Evolutionary conservation across 352 stramenopile species (phyloP).

Genomic region (Globisporangium ultimum): DNA sequence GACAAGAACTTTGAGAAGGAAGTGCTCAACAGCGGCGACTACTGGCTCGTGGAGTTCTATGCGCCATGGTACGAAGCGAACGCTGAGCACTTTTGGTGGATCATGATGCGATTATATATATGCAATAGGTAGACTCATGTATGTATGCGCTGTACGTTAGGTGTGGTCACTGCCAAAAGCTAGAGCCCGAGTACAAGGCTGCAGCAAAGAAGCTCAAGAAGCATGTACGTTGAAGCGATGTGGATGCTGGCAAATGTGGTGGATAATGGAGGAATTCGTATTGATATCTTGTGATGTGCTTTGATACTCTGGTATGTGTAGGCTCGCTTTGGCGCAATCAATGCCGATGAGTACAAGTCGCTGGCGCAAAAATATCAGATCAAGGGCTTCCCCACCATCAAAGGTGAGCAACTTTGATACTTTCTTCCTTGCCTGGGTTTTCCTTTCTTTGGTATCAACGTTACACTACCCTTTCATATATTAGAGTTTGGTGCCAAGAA

Average conservation of each 20-base stretch:
- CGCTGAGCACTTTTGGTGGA: neutral
- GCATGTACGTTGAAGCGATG: slow-evolving; percentile 29
- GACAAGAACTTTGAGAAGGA: slow-evolving; percentile 84
- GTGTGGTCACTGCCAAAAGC: slow-evolving; percentile 90
- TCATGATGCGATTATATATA: neutral
- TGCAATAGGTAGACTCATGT: neutral
- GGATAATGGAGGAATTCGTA: too few relatives aligned
- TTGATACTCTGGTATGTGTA: slow-evolving; percentile 17
- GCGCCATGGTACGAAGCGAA: slow-evolving; percentile 71
- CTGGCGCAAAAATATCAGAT: slow-evolving; percentile 77
- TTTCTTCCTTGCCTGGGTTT: neutral
- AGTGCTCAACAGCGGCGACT: slow-evolving; percentile 72
- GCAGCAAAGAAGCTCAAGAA: slow-evolving; percentile 86
- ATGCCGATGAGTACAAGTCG: slow-evolving; percentile 54
- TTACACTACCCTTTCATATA: too few relatives aligned
- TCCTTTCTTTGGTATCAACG: too few relatives aligned
- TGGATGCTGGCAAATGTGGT: neutral
- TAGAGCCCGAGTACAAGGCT: slow-evolving; percentile 88
- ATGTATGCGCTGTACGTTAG: slow-evolving; percentile 17
- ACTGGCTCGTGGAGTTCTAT: slow-evolving; percentile 94
- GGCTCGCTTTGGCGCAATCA: slow-evolving; percentile 64
- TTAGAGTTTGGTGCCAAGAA: slow-evolving; percentile 78
- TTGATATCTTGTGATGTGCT: neutral
- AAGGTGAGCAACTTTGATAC: slow-evolving; percentile 26
- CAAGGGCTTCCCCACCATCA: slow-evolving; percentile 80